phyloP scores from a whole-genome alignment of 805 yeast species.

The Saturnispora kantuleensis region DNA sequence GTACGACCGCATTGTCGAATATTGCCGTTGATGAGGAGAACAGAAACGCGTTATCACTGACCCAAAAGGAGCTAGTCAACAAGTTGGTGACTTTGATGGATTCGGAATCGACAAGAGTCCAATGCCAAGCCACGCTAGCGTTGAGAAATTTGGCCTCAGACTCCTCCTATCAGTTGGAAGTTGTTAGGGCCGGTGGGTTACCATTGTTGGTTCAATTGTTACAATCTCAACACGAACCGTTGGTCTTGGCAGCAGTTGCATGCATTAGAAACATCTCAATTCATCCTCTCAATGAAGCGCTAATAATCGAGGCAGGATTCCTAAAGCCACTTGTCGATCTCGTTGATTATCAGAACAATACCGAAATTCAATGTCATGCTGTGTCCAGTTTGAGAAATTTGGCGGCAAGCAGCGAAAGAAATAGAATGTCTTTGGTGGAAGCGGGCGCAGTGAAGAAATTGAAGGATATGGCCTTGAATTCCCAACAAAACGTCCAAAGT shows the following conservation, averaged over 20 bases:
- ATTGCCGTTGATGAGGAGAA: conserved; percentile 94
- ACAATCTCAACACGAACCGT: conserved; percentile 83
- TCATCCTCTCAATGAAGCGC: conserved; percentile 91
- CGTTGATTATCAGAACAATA: conserved; percentile 76
- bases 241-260: conserved; percentile 94
- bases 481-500: conserved; percentile 89
- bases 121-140: conserved; percentile 97
- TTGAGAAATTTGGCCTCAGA: conserved; percentile 93
- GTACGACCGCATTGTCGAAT: conserved; percentile 94
- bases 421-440: conserved; percentile 81
- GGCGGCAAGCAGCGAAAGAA: conserved; percentile 92
- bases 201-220: conserved; percentile 86
- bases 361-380: conserved; percentile 97
- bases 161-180: conserved; percentile 89
- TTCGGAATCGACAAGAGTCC: conserved; percentile 86
- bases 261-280: conserved; percentile 95
- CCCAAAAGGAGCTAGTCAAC: conserved; percentile 85
- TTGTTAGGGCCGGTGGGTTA: conserved; percentile 90
- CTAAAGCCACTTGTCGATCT: conserved; percentile 80
- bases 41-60: conserved; percentile 76
- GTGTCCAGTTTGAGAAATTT: conserved; percentile 91
- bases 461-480: conserved; percentile 70
- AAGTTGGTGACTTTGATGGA: conserved; percentile 89
- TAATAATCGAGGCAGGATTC: conserved; percentile 95
- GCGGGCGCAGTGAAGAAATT: conserved; percentile 95